A percentile compares a stretch with the other conserved stretches of the same genome.
These are phyloP conservation scores for Pyrus betulifolia DNA, from an alignment of 306 rosid species.

Conservation along the genomic window DNA sequence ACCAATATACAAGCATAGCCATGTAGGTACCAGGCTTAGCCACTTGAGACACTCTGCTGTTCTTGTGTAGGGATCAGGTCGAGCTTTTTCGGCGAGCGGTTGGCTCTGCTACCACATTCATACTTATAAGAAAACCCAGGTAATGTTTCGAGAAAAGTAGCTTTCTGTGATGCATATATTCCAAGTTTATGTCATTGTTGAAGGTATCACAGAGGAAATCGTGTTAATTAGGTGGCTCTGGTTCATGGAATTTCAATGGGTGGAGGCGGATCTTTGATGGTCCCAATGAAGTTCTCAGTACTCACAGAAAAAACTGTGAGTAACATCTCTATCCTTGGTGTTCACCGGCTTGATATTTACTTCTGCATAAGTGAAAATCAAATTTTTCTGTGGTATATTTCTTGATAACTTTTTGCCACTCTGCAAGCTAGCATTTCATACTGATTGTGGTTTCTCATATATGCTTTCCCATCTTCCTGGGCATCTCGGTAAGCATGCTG, in stretches of 20 bases:
- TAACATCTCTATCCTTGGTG: neutral
- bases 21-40: neutral
- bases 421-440: conserved; percentile 93
- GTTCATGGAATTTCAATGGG: conserved; percentile 95
- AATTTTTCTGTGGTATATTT: neutral
- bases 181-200: neutral
- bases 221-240: conserved; percentile 62
- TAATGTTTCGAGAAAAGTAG: conserved; percentile 10
- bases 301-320: conserved; percentile 76
- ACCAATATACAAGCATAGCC: neutral
- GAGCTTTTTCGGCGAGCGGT: conserved; percentile 91
- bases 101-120: conserved; percentile 92
- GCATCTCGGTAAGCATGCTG: conserved; percentile 52
- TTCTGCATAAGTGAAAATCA: conserved; percentile 5
- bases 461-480: conserved; percentile 76
- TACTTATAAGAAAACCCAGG: conserved; percentile 85
- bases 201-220: conserved; percentile 2
- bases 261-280: conserved; percentile 93
- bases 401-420: conserved; percentile 68
- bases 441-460: conserved; percentile 92
- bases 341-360: neutral
- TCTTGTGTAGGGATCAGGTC: conserved; percentile 65
- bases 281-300: conserved; percentile 78
- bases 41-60: neutral
- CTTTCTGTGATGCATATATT: neutral